Evolutionary conservation across 306 rosid species (phyloP), one percentile per base, ranked within the genome.

Genomic region (Pueraria montana): DNA sequence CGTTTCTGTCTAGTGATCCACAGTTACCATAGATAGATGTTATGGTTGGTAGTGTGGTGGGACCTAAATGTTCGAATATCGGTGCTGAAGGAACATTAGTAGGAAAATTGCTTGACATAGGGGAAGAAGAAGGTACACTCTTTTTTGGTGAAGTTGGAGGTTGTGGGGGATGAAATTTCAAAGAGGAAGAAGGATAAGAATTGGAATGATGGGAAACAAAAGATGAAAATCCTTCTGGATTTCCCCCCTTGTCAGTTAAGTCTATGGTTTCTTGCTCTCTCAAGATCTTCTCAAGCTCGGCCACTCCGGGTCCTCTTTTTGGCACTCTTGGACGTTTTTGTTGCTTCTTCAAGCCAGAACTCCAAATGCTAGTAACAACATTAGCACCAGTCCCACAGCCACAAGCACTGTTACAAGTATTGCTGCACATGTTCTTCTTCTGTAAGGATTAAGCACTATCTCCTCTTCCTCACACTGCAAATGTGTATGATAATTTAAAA

Each of bases 261-360:
- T 66, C 89, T 66, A 30, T 24, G 1, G 27, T 81, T 63, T 76
- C 87, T 67, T 89, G 90, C 10, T 94, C 93, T 72, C 90, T 87
- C 42, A 90, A 65, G 30, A 94, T 89, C 81, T 92, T 94, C 82
- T 91, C 94, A 0, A 94, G 93, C 53, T 90, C 92, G 0, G 97
- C 94, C 7, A 94, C 98, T 27, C 94, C 94, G 9, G 94, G 98
- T 6, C 98, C 97, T 88, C 98, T 84, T 83, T 88, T 88, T 1
- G 96, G 95, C 3, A 87, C 74, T 45, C 86, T 89, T 2, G 86
- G 86, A 16, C 89, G 86, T 71, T 89, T 90, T 64, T 13, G 82
- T 6, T 74, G 80, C 66, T 84, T 88, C 55, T 68, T 83, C 20
- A 58, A 58, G 0, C 81, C 18, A 4, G 82, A 66, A 55, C 64